These are phyloP conservation scores for Globisporangium okanoganense DNA, from an alignment of 352 stramenopile genomes.

Conservation along the genomic window DNA sequence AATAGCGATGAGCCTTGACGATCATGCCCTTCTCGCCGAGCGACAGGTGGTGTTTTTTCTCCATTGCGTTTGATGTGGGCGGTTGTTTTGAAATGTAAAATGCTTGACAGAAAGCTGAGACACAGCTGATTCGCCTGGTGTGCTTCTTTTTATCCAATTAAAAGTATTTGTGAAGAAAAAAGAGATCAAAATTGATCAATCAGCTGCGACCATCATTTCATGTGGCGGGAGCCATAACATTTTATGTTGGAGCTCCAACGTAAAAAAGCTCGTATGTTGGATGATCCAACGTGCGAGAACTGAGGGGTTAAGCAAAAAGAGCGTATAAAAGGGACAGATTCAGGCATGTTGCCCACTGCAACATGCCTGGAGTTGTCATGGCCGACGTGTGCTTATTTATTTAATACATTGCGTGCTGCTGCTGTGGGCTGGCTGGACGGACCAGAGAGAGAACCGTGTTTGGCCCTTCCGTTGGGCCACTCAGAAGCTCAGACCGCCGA, in stretches of 20 bases:
- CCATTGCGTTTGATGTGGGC: neutral
- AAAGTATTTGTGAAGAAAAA: neutral
- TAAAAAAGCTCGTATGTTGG: no score
- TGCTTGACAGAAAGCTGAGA: neutral
- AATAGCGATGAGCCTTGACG: neutral
- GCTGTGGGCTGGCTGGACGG: no score
- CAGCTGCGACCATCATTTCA: neutral
- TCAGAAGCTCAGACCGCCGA: conserved; percentile 84
- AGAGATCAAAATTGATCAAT: neutral
- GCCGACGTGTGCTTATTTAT: no score
- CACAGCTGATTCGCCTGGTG: neutral
- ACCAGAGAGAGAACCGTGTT: no score
- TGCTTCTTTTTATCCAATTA: neutral
- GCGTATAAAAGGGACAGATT: no score
- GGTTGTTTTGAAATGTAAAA: neutral
- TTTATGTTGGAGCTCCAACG: no score
- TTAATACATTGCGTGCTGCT: no score
- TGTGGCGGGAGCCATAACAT: neutral
- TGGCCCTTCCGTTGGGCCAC: no score
- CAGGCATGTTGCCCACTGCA: no score
- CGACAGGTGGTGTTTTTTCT: neutral
- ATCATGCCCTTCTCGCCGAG: neutral
- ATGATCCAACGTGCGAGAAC: no score
- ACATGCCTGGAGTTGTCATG: no score
- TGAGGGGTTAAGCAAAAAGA: no score